Evolutionary conservation across 1,139 yeast genomes (phyloP).

Genomic region (Meyerozyma guilliermondii): DNA sequence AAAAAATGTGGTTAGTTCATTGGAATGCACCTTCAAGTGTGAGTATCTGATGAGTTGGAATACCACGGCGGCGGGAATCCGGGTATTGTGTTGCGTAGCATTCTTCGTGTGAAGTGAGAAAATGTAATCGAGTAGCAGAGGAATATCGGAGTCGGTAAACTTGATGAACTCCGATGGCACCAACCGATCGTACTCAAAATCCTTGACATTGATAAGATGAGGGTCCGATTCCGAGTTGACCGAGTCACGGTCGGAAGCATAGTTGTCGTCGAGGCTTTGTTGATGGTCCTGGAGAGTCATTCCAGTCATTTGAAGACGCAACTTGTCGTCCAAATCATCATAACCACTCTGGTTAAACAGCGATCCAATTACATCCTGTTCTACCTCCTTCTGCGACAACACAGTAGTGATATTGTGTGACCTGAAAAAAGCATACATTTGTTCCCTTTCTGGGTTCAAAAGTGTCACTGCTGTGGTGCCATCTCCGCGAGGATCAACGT

Average conservation of each 20-base stretch:
- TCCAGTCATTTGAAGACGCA: constrained; percentile 46
- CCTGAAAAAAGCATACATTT: constrained; percentile 33
- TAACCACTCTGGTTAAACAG: constrained; percentile 19
- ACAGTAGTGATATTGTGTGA: constrained; percentile 33
- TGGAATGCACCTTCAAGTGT: constrained; percentile 48
- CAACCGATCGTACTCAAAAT: constrained; percentile 44
- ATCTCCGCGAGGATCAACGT: constrained; percentile 17
- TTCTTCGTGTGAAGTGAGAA: constrained; percentile 33
- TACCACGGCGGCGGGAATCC: constrained; percentile 62
- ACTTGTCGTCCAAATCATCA: constrained; percentile 37
- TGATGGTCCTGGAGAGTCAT: constrained; percentile 5
- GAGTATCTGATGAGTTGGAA: constrained; percentile 67
- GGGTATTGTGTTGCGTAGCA: constrained; percentile 47
- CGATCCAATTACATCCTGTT: constrained; percentile 15
- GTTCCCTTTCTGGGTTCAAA: constrained; percentile 26
- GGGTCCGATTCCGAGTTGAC: constrained; percentile 17
- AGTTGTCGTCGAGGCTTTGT: constrained; percentile 16
- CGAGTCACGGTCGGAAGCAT: constrained; percentile 14
- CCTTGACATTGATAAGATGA: constrained; percentile 23
- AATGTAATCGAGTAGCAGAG: constrained; percentile 52
- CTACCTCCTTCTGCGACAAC: constrained; percentile 10
- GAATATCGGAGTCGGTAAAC: constrained; percentile 65
- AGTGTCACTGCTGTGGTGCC: constrained; percentile 31
- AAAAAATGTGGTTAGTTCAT: constrained; percentile 51
- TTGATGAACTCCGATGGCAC: constrained; percentile 47